phyloP scores from a whole-genome alignment of 257 asterid genomes.

The Lycium barbarum region DNA sequence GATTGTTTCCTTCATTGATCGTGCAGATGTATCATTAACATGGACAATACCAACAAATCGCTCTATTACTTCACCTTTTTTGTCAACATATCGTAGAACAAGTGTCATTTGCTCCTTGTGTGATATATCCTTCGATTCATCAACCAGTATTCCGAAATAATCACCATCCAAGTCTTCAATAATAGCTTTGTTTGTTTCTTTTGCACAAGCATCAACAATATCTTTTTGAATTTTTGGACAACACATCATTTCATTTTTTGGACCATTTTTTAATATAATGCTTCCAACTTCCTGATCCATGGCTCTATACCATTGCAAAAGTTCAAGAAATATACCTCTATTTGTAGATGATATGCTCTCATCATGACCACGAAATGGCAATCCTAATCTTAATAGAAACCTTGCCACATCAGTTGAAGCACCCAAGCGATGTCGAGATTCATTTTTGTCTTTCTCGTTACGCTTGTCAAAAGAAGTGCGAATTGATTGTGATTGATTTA shows the following conservation, averaged over 20 bases:
- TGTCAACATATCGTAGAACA: neutral
- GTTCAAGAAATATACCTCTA: conserved; percentile 13
- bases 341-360: neutral
- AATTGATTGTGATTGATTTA: no score
- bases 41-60: conserved; percentile 16
- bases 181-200: neutral
- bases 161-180: neutral
- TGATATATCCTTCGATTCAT: neutral
- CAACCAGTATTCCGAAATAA: neutral
- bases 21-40: neutral
- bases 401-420: conserved; percentile 10
- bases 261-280: neutral
- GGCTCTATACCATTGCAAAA: neutral
- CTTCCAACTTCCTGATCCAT: neutral
- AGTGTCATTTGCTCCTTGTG: neutral
- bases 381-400: neutral
- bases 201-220: neutral
- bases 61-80: neutral
- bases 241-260: neutral
- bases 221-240: conserved; percentile 27
- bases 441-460: no score
- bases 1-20: neutral
- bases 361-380: neutral
- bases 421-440: neutral
- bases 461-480: no score